These are phyloP conservation scores for Hura crepitans DNA, from an alignment of 441 rosid genomes.

Conservation along the genomic window DNA sequence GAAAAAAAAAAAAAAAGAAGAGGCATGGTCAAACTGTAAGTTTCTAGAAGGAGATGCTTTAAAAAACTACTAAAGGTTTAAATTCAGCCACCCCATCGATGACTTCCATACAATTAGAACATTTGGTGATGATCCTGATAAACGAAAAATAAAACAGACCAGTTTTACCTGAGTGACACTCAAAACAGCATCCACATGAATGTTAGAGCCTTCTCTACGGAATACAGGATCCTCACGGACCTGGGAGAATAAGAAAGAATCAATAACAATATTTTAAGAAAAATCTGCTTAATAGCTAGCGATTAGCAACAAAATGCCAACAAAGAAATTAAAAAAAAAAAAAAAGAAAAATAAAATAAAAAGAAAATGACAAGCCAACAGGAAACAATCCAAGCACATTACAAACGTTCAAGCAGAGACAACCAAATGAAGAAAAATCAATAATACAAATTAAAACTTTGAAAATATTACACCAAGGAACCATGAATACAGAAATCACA, in stretches of 20 bases:
- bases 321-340: no score
- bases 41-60: background rate
- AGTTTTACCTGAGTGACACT: slow-evolving; percentile 74
- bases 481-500: background rate
- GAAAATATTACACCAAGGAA: no score
- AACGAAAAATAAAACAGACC: background rate
- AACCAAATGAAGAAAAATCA: no score
- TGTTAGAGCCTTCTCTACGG: slow-evolving; percentile 89
- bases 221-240: slow-evolving; percentile 94
- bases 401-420: background rate
- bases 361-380: background rate
- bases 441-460: no score
- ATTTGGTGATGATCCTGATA: background rate
- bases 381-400: background rate
- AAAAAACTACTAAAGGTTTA: background rate
- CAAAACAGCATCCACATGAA: slow-evolving; percentile 83
- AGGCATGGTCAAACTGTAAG: background rate
- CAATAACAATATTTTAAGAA: background rate
- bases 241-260: slow-evolving; percentile 31
- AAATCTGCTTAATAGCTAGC: background rate
- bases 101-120: background rate
- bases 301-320: background rate
- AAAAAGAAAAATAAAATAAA: no score
- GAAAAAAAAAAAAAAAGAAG: background rate
- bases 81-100: background rate